These are phyloP conservation scores for Cocos nucifera DNA, from an alignment of 176 grass and related monocot species.

Conservation along the genomic window DNA sequence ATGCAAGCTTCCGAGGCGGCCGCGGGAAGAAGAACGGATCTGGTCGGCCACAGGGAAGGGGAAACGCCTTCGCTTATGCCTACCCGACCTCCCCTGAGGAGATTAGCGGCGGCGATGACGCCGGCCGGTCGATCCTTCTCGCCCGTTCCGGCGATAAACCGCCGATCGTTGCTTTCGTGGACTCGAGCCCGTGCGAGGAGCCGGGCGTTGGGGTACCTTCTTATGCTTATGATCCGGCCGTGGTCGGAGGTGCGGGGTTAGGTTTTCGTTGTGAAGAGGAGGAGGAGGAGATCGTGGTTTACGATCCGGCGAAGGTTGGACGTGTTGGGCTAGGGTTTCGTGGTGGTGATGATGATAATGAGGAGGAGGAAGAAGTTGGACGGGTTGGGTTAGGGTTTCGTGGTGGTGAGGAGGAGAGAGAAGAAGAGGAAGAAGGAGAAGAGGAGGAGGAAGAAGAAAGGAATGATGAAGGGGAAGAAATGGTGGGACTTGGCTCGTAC, in stretches of 20 bases:
- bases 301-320: neutral
- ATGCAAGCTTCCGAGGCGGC: neutral
- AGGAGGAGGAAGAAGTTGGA: constrained; percentile 1
- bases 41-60: neutral
- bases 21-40: neutral
- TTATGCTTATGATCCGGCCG: constrained; percentile 9
- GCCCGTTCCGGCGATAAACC: neutral
- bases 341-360: neutral
- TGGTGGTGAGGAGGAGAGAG: neutral
- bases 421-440: too few relatives aligned
- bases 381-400: constrained; percentile 4
- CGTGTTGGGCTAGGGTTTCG: constrained; percentile 2
- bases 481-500: constrained; percentile 7
- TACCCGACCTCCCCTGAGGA: neutral
- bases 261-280: constrained; percentile 32
- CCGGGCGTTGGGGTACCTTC: constrained; percentile 27
- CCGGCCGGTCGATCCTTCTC: neutral
- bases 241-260: constrained; percentile 33
- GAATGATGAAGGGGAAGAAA: constrained; percentile 9
- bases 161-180: constrained; percentile 13
- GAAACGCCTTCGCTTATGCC: neutral
- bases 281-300: constrained; percentile 1
- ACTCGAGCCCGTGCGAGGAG: constrained; percentile 10
- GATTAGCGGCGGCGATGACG: neutral
- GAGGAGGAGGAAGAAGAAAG: constrained; percentile 8